Conservation (phyloP, 2,329 filamentous ascomycete genomes). For the Claviceps africana region DNA sequence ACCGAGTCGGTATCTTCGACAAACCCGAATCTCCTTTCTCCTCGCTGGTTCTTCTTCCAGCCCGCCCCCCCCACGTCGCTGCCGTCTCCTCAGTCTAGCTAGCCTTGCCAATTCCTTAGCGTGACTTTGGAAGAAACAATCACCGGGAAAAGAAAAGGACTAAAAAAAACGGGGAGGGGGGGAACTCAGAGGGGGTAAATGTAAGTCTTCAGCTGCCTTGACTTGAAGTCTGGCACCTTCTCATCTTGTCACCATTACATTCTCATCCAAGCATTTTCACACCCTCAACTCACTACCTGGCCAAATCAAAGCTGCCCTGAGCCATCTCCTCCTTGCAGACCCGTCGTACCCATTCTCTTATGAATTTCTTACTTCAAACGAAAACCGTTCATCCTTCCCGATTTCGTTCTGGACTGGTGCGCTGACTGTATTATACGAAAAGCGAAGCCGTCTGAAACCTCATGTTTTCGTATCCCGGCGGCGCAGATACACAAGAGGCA, state of each 20-base stretch:
- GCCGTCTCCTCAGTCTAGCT: not conserved
- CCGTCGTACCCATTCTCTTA: not conserved
- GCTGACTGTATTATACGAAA: not conserved
- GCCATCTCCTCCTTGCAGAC: not conserved
- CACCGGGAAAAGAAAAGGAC: not conserved
- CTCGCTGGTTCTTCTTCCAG: not conserved
- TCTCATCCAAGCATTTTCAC: not conserved
- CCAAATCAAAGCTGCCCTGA: not conserved
- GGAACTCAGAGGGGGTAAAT: not conserved
- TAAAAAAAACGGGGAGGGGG: too few relatives aligned
- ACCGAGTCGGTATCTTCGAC: not conserved
- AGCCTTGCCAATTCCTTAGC: not conserved
- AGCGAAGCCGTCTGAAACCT: not conserved
- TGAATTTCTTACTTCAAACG: not conserved
- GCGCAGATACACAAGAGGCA: conserved; percentile 10
- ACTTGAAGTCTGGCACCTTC: not conserved
- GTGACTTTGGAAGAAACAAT: not conserved
- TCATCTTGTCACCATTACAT: not conserved
- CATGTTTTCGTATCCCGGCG: not conserved
- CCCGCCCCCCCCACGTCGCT: not conserved
- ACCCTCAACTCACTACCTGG: not conserved
- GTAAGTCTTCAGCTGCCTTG: not conserved
- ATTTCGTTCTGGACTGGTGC: not conserved
- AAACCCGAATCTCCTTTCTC: not conserved
- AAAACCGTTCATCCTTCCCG: not conserved